phyloP scores from a whole-genome alignment of 345 rosid genomes.

The Microthlaspi erraticum region DNA sequence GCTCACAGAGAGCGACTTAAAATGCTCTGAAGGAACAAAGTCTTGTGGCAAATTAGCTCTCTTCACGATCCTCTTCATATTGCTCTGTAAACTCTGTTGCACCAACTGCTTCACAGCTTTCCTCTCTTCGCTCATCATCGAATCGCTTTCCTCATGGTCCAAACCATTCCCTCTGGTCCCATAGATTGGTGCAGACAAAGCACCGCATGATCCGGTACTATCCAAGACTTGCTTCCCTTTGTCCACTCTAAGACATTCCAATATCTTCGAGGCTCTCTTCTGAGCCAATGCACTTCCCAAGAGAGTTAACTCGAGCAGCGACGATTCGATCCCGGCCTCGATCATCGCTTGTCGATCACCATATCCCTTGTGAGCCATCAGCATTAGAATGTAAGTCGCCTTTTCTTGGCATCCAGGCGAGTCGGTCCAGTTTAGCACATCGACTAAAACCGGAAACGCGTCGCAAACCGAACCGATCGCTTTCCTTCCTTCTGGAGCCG shows the following conservation, averaged over 20 bases:
- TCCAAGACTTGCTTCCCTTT: conserved; percentile 90
- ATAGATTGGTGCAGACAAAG: conserved; percentile 87
- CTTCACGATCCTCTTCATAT: conserved; percentile 91
- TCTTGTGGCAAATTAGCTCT: conserved; percentile 98
- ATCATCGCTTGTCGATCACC: conserved; percentile 90
- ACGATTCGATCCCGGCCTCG: conserved; percentile 81
- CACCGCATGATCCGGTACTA: conserved; percentile 57
- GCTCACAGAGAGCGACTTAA: conserved; percentile 79
- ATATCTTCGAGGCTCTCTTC: conserved; percentile 92
- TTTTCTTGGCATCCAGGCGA: conserved; percentile 95
- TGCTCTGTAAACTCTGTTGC: conserved; percentile 93
- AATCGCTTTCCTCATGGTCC: conserved; percentile 64
- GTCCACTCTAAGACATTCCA: conserved; percentile 76
- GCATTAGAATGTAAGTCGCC: conserved; percentile 80
- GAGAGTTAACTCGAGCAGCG: conserved; percentile 87
- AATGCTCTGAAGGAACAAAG: conserved; percentile 92
- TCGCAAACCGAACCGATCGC: conserved; percentile 62
- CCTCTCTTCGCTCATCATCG: conserved; percentile 92
- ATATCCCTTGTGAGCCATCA: conserved; percentile 91
- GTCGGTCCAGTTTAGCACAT: conserved; percentile 89
- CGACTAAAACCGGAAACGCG: conserved; percentile 76
- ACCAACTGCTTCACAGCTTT: conserved; percentile 94
- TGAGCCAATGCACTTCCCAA: conserved; percentile 91
- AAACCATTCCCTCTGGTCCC: conserved; percentile 53
- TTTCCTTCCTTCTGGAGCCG: conserved; percentile 85